phyloP scores from a whole-genome alignment of 345 rosid genomes.

The Conringia planisiliqua region DNA sequence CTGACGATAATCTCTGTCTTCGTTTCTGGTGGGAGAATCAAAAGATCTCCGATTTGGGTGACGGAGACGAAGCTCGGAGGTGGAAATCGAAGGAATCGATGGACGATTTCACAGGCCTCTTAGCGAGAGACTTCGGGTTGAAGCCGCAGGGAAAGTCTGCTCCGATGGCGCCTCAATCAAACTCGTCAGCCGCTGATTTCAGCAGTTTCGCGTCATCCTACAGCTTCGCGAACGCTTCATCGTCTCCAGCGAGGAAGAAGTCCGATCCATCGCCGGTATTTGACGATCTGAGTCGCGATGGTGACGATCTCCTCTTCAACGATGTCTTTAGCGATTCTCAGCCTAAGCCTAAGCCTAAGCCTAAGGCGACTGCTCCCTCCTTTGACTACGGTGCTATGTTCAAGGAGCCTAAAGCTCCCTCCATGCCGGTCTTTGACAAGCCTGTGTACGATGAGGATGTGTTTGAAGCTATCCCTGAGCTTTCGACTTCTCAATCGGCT shows the following conservation, averaged over 20 bases:
- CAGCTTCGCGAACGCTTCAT: constrained; percentile 35
- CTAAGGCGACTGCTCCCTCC: constrained; percentile 16
- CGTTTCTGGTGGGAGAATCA: neutral
- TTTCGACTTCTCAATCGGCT: constrained; percentile 38
- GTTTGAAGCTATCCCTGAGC: constrained; percentile 63
- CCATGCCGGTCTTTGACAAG: constrained; percentile 40
- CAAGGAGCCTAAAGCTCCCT: constrained; percentile 38
- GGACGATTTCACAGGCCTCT: constrained; percentile 69
- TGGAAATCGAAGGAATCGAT: constrained; percentile 27
- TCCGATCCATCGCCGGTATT: constrained; percentile 40
- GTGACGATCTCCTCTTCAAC: constrained; percentile 36
- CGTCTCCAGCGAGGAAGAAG: constrained; percentile 18
- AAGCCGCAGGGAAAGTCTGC: constrained; percentile 77
- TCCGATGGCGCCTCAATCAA: constrained; percentile 64
- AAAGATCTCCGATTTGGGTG: neutral
- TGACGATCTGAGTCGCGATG: constrained; percentile 34
- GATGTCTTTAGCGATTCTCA: constrained; percentile 50
- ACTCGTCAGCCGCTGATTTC: constrained; percentile 17
- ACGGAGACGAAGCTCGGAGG: neutral
- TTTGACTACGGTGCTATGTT: constrained; percentile 55
- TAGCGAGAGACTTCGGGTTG: constrained; percentile 60
- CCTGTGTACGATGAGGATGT: constrained; percentile 14
- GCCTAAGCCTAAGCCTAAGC: neutral
- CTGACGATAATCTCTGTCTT: neutral
- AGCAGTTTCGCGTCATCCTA: constrained; percentile 25